Evolutionary conservation across 1,284 basidiomycete genomes (phyloP), one percentile per base, ranked within the genome.

Genomic region (Heterobasidion annosum): DNA sequence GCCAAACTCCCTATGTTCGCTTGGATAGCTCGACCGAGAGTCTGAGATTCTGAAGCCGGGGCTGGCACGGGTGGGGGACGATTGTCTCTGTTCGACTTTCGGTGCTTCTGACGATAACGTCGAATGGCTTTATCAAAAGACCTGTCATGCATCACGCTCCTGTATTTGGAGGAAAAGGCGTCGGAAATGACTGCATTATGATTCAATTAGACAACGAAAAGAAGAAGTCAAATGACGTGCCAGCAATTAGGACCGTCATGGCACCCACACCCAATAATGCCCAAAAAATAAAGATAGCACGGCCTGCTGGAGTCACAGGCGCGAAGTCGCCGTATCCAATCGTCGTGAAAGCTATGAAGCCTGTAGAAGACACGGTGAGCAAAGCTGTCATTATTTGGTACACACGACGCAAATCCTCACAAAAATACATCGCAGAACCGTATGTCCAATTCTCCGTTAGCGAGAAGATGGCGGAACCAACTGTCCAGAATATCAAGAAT

Each of bases 271-370:
- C 88, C 8, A 88, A 68, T 47, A 93, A 67, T 0, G 88, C 85
- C 91, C 91, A 93, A 8, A 84, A 79, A 52, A 92, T 79, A 66
- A 93, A 93, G 49, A 93, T 76, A 5, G 84, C 81, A 25, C 88
- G 77, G 2, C 90, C 90, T 5, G 83, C 78, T 12, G 83, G 77
- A 0, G 84, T 82, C 44, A 67, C 65, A 0, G 86, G 87, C 0
- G 76, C 64, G 35, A 76, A 72, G 60, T 91, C 88, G 8, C 88
- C 86, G 62, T 85, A 90, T 2, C 88, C 86, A 19, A 86, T 78
- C 0, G 82, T 85, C 0, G 78, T 78, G 66, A 88, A 87, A 8
- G 82, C 66, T 42, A 83, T 70, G 61, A 84, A 65, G 46, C 64
- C 68, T 69, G 46, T n/a, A 8, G 13, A 51, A 35, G 18, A 13